Evolutionary conservation across 768 basidiomycete species (phyloP).

Genomic region (Gymnopilus dilepis): DNA sequence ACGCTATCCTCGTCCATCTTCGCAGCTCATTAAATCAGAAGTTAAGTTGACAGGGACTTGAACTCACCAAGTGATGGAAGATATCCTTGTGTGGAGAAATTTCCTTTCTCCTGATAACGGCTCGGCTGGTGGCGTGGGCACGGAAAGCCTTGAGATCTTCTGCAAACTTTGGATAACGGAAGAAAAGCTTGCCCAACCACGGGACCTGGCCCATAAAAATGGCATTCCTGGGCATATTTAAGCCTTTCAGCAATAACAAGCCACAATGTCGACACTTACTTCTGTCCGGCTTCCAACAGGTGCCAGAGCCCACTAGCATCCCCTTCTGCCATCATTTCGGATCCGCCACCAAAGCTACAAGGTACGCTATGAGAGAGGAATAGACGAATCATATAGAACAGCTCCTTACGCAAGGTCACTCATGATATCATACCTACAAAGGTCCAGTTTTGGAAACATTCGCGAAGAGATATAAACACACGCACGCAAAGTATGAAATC

Average conservation of each 20-base stretch:
- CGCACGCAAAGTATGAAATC: constrained; percentile 46
- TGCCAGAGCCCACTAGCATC: constrained; percentile 34
- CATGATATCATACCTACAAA: constrained; percentile 42
- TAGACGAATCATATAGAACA: background rate
- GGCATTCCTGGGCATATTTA: constrained; percentile 31
- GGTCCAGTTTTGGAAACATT: background rate
- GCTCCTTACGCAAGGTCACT: constrained; percentile 39
- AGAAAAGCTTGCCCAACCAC: constrained; percentile 27
- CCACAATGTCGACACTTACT: constrained; percentile 21
- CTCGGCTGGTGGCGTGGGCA: constrained; percentile 29
- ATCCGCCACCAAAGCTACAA: constrained; percentile 37
- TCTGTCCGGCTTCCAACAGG: constrained; percentile 33
- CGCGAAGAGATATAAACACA: background rate
- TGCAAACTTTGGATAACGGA: constrained; percentile 25
- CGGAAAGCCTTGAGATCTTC: constrained; percentile 29
- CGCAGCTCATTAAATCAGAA: constrained; percentile 1
- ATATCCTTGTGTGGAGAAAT: constrained; percentile 34
- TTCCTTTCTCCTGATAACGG: constrained; percentile 31
- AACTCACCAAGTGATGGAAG: constrained; percentile 35
- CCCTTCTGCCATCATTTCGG: constrained; percentile 35
- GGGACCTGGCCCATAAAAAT: constrained; percentile 44
- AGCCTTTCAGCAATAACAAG: background rate
- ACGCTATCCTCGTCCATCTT: constrained; percentile 49
- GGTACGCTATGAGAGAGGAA: background rate
- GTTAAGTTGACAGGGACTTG: background rate